Evolutionary conservation across 768 basidiomycete species (phyloP), one percentile per base, ranked within the genome.

Genomic region (Vishniacozyma victoriae): DNA sequence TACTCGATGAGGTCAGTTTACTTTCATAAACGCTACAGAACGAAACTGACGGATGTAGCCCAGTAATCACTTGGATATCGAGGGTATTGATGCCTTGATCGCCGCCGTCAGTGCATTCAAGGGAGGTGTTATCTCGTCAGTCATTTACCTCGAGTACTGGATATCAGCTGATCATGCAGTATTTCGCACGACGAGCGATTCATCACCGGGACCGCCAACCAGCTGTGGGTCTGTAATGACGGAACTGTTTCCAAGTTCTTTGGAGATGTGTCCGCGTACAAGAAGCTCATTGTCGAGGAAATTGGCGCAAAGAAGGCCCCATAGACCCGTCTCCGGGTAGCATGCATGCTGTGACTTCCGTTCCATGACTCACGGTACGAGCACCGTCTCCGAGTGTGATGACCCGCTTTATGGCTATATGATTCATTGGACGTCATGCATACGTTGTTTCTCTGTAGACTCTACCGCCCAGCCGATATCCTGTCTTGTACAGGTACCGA

Each of bases 31-130:
- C 25, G 37, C 23, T 13, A 3, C 11, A 36, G 12, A 11, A 29
- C 1, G 7, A 12, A 41, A 22, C 15, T 23, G 23, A 5, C 20
- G 24, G 16, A 20, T 40, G 20, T 57, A 85, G 84, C 90, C 90
- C 47, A 90, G 89, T 61, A 93, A 93, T 77, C 92, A 93, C 74
- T 76, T 92, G 66, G 91, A 93, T 85, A 89, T 92, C n/a, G 67
- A 87, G 82, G 93, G 93, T 79, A 78, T 96, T 44, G 95, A 99
- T 65, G 95, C 91, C 1, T 76, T 97, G 44, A 95, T 96, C 84
- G 71, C 78, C 3, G 95, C 88, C 4, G 55, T 78, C 31, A 71
- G 70, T 46, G 49, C 75, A 11, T 92, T 85, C 86, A 89, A 88
- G 58, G 90, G 90, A 7, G 89, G 89, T 24, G 87, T 92, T 5